Conservation (phyloP, 495 filamentous ascomycete genomes). For the Talaromyces proteolyticus region DNA sequence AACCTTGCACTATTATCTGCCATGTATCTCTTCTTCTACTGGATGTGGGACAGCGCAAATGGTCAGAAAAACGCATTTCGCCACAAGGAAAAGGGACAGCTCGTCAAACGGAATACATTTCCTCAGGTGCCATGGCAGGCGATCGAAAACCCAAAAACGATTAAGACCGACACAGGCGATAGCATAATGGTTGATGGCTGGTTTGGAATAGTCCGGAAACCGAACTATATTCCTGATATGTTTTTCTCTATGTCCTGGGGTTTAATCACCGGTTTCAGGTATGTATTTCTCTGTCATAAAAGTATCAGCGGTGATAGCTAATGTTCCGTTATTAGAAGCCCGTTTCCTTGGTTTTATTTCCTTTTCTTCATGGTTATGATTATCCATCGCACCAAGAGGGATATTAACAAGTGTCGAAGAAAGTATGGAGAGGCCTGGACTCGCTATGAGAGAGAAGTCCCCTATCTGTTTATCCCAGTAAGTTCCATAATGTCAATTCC, state of each 20-base stretch:
- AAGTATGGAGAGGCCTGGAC: slow-evolving; percentile 93
- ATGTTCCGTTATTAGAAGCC: too few species aligned
- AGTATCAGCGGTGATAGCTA: too few species aligned
- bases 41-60: slow-evolving; percentile 87
- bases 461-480: slow-evolving; percentile 95
- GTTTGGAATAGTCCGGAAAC: slow-evolving; percentile 89
- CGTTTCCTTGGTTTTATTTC: slow-evolving; percentile 97
- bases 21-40: slow-evolving; percentile 81
- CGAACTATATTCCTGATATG: slow-evolving; percentile 90
- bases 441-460: slow-evolving; percentile 83
- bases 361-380: slow-evolving; percentile 92
- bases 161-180: slow-evolving; percentile 71
- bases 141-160: slow-evolving; percentile 79
- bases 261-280: slow-evolving; percentile 59
- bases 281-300: too few species aligned
- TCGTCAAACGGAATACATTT: slow-evolving; percentile 72
- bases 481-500: too few species aligned
- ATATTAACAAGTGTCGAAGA: slow-evolving; percentile 74
- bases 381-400: slow-evolving; percentile 75
- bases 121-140: slow-evolving; percentile 92
- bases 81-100: slow-evolving; percentile 68
- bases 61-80: slow-evolving; percentile 96
- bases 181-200: slow-evolving; percentile 85
- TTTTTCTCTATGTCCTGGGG: slow-evolving; percentile 68
- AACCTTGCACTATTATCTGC: slow-evolving; percentile 60